These are phyloP conservation scores for Ophiocordyceps camponoti-leonardi DNA, from an alignment of 2,329 filamentous ascomycete genomes.

Conservation along the genomic window DNA sequence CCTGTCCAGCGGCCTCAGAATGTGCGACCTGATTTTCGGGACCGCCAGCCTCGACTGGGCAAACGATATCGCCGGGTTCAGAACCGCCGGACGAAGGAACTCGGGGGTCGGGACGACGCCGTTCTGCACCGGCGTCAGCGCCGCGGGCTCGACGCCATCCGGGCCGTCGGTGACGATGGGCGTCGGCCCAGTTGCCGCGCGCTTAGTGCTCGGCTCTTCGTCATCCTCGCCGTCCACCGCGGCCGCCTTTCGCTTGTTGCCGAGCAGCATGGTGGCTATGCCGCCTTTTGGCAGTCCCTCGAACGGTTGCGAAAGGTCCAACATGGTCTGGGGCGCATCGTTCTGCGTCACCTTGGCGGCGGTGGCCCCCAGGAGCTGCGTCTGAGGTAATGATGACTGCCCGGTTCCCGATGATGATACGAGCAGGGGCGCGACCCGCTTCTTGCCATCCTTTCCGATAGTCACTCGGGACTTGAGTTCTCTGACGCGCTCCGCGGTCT, in stretches of 20 bases:
- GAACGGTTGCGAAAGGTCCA: slow-evolving; percentile 87
- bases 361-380: slow-evolving; percentile 66
- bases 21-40: slow-evolving; percentile 68
- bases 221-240: slow-evolving; percentile 63
- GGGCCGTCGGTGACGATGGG: slow-evolving; percentile 60
- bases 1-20: slow-evolving; percentile 64
- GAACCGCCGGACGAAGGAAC: slow-evolving; percentile 71
- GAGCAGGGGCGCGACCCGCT: slow-evolving; percentile 79
- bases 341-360: slow-evolving; percentile 43
- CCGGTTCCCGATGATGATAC: slow-evolving; percentile 80
- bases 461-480: slow-evolving; percentile 79
- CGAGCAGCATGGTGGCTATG: slow-evolving; percentile 67
- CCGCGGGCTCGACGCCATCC: slow-evolving; percentile 63
- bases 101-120: slow-evolving; percentile 58
- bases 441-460: slow-evolving; percentile 91
- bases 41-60: slow-evolving; percentile 78
- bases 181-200: slow-evolving; percentile 48
- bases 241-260: slow-evolving; percentile 78
- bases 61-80: slow-evolving; percentile 65
- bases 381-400: slow-evolving; percentile 75
- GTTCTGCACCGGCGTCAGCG: slow-evolving; percentile 38
- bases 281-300: slow-evolving; percentile 86
- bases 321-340: slow-evolving; percentile 62
- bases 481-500: slow-evolving; percentile 34
- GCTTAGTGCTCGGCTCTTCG: slow-evolving; percentile 31